A percentile compares a stretch with the other conserved stretches of the same genome.
These are phyloP conservation scores for Paramarasmius palmivorus DNA, from an alignment of 1,284 basidiomycete genomes.

Conservation along the genomic window DNA sequence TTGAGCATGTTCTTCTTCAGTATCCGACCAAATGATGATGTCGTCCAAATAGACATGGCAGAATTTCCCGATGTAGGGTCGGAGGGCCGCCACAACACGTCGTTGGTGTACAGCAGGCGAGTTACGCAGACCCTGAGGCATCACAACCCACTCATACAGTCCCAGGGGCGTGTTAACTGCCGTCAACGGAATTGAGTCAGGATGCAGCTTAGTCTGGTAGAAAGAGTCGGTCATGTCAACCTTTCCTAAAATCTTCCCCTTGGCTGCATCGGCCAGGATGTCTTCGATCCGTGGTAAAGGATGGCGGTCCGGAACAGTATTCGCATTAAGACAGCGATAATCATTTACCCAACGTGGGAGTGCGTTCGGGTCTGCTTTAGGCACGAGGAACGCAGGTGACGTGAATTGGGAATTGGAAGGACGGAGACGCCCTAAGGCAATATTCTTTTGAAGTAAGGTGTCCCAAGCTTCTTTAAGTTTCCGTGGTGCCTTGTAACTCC, in stretches of 20 bases:
- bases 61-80: slow-evolving; percentile 17
- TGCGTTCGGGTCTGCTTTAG: slow-evolving; percentile 31
- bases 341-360: slow-evolving; percentile 34
- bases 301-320: slow-evolving; percentile 12
- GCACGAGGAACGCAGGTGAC: slow-evolving; percentile 31
- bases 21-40: slow-evolving; percentile 36
- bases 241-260: slow-evolving; percentile 29
- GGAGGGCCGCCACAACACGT: slow-evolving; percentile 27
- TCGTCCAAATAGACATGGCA: slow-evolving; percentile 26
- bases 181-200: slow-evolving; percentile 29
- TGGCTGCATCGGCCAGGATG: slow-evolving; percentile 24
- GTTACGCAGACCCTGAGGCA: slow-evolving; percentile 33
- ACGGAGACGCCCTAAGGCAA: slow-evolving; percentile 23
- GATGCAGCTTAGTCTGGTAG: slow-evolving; percentile 33
- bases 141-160: slow-evolving; percentile 35
- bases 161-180: slow-evolving; percentile 31
- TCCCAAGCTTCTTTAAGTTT: slow-evolving; percentile 28
- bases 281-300: slow-evolving; percentile 32
- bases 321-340: slow-evolving; percentile 29
- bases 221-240: slow-evolving; percentile 40
- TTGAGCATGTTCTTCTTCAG: slow-evolving; percentile 29
- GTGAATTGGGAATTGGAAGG: slow-evolving; percentile 24
- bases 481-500: slow-evolving; percentile 22
- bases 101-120: slow-evolving; percentile 31
- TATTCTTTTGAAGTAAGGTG: slow-evolving; percentile 25